Evolutionary conservation across 768 basidiomycete genomes (phyloP).

Genomic region (Kwoniella sp.): DNA sequence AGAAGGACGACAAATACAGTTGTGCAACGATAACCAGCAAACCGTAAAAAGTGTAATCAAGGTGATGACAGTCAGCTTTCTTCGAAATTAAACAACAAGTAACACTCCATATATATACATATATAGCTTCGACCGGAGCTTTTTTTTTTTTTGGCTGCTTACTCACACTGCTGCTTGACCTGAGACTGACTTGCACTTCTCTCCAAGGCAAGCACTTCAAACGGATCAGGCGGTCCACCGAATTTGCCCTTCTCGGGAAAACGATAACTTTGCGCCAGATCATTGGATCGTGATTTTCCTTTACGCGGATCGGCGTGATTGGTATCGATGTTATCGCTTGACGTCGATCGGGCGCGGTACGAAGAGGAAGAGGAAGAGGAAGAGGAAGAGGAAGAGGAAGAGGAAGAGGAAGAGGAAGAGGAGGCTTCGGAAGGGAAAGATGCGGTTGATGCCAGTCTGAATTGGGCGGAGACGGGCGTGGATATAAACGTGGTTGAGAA

Average conservation of each 20-base stretch:
- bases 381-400: constrained; percentile 6
- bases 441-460: constrained; percentile 6
- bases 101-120: too few species aligned
- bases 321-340: background rate
- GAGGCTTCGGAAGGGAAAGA: constrained; percentile 6
- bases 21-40: too few species aligned
- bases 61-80: too few species aligned
- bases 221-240: constrained; percentile 48
- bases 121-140: too few species aligned
- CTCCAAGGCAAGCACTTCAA: constrained; percentile 48
- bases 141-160: too few species aligned
- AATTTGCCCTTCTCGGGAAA: constrained; percentile 37
- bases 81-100: too few species aligned
- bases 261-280: constrained; percentile 22
- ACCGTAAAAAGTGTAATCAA: too few species aligned
- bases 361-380: constrained; percentile 4
- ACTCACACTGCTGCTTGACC: constrained; percentile 51
- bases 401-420: constrained; percentile 4
- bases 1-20: too few species aligned
- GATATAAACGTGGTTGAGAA: background rate
- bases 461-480: background rate
- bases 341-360: background rate
- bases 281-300: constrained; percentile 21
- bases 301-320: constrained; percentile 1
- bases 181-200: constrained; percentile 34